Conservation (phyloP, 2,329 filamentous ascomycete species). For the Eurotiales sp. region DNA sequence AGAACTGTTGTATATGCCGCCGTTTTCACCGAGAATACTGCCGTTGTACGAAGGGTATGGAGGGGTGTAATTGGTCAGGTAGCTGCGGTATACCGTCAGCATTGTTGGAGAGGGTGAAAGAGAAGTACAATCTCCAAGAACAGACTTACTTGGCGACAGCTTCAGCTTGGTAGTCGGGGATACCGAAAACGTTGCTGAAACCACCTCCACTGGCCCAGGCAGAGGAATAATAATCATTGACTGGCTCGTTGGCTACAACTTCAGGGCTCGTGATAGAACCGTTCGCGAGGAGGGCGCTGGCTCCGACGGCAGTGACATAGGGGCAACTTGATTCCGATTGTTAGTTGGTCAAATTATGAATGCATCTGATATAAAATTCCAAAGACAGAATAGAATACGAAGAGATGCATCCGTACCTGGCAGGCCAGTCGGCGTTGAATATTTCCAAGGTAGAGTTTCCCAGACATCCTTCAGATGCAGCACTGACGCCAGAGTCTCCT, state of each 20-base stretch:
- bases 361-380: background rate
- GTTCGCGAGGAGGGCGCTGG: slow-evolving; percentile 7
- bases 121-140: background rate
- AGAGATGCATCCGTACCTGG: background rate
- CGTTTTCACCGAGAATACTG: slow-evolving; percentile 7
- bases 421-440: slow-evolving; percentile 14
- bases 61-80: slow-evolving; percentile 12
- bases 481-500: slow-evolving; percentile 25
- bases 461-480: slow-evolving; percentile 8
- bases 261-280: slow-evolving; percentile 8
- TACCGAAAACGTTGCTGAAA: slow-evolving; percentile 46
- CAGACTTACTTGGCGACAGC: slow-evolving; percentile 37
- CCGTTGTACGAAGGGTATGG: slow-evolving; percentile 14
- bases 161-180: slow-evolving; percentile 40
- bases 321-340: slow-evolving; percentile 36
- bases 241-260: slow-evolving; percentile 14
- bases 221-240: slow-evolving; percentile 1
- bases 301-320: slow-evolving; percentile 49
- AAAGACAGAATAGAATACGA: background rate
- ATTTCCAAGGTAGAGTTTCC: slow-evolving; percentile 11
- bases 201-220: slow-evolving; percentile 24
- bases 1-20: slow-evolving; percentile 42
- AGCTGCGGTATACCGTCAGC: background rate
- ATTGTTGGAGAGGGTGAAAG: background rate
- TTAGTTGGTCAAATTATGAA: background rate